These are phyloP conservation scores for Colletotrichum gloeosporioides DNA, from an alignment of 2,329 filamentous ascomycete species.

Conservation along the genomic window DNA sequence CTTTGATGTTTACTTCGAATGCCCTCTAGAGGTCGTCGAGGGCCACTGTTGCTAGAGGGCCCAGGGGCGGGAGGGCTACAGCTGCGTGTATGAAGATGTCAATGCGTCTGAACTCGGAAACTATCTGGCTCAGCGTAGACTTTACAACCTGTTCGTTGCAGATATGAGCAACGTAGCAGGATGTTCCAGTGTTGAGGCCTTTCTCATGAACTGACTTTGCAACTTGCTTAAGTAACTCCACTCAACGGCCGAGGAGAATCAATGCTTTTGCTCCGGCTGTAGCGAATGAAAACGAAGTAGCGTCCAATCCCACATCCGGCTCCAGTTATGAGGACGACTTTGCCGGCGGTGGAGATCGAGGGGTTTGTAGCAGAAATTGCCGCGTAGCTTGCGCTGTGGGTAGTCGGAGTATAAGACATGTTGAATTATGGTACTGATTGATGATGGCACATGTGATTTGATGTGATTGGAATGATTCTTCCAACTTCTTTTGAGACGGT, in stretches of 20 bases:
- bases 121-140: accelerated
- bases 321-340: neutral
- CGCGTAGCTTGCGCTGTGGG: neutral
- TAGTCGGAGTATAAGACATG: neutral
- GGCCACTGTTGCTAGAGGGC: neutral
- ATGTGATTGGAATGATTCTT: accelerated
- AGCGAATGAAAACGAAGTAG: neutral
- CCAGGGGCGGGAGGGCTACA: neutral
- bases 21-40: neutral
- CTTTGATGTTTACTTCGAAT: neutral
- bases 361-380: neutral
- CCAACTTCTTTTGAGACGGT: accelerated
- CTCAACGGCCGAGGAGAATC: neutral
- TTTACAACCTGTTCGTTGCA: neutral
- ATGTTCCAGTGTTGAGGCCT: accelerated
- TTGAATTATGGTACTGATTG: accelerated
- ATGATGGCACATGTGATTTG: neutral
- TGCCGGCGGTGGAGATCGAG: neutral
- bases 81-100: neutral
- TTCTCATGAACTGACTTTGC: neutral
- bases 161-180: neutral
- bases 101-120: neutral
- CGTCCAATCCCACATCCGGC: neutral
- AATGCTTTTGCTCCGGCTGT: neutral
- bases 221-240: neutral